Percentiles rank a stretch among this genome's conserved stretches.
Evolutionary conservation across 2,329 filamentous ascomycete genomes (phyloP).

Genomic region (Botrytis aclada): DNA sequence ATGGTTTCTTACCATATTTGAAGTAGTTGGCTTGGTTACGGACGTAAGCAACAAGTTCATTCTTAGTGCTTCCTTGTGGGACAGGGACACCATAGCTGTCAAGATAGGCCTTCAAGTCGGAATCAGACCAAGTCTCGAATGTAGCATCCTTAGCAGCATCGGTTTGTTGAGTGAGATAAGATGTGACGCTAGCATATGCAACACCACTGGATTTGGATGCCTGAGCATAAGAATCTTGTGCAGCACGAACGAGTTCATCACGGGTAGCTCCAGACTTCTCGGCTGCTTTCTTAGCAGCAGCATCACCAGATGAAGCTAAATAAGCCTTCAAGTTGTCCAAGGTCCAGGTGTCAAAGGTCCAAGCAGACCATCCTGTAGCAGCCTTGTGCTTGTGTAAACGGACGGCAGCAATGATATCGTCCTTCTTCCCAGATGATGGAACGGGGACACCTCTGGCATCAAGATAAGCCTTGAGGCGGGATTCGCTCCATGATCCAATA

Average conservation of each 20-base stretch:
- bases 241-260: conserved; percentile 68
- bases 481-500: conserved; percentile 67
- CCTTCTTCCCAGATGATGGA: conserved; percentile 66
- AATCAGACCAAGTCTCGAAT: conserved; percentile 70
- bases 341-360: conserved; percentile 78
- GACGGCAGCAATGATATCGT: conserved; percentile 73
- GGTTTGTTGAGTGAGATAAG: conserved; percentile 65
- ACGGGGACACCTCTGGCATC: conserved; percentile 74
- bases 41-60: conserved; percentile 68
- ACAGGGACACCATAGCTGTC: conserved; percentile 68
- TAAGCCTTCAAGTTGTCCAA: conserved; percentile 65
- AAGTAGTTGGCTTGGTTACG: conserved; percentile 74
- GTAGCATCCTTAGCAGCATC: conserved; percentile 60
- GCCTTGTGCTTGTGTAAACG: conserved; percentile 70
- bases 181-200: conserved; percentile 66
- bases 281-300: conserved; percentile 55
- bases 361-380: conserved; percentile 63
- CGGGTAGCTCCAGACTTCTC: conserved; percentile 64
- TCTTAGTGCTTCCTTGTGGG: conserved; percentile 40
- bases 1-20: conserved; percentile 54
- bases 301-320: conserved; percentile 51
- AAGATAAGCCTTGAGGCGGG: conserved; percentile 71
- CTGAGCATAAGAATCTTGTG: conserved; percentile 57
- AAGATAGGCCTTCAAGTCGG: conserved; percentile 67
- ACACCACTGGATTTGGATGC: conserved; percentile 57